Evolutionary conservation across 1,284 basidiomycete genomes (phyloP).

Genomic region (Ceratorhiza oryzae-sativae): DNA sequence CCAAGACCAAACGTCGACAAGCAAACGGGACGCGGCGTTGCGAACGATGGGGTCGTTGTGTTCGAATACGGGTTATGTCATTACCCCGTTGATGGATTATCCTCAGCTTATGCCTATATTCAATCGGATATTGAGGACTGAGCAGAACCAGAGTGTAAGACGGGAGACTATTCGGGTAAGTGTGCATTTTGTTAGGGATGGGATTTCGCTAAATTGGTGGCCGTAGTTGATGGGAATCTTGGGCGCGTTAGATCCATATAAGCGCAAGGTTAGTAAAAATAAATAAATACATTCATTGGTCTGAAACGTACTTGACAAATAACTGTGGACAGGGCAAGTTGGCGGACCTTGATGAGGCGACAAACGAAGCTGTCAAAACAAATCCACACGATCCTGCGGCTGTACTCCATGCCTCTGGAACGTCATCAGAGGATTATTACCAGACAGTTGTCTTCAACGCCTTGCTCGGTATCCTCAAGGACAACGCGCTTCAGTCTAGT

Average conservation of each 20-base stretch:
- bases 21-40: constrained; percentile 92
- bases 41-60: constrained; percentile 95
- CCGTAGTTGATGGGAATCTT: constrained; percentile 81
- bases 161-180: constrained; percentile 83
- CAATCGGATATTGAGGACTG: constrained; percentile 86
- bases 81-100: constrained; percentile 89
- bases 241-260: constrained; percentile 97
- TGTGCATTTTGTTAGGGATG: neutral
- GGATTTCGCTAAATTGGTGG: neutral
- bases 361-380: constrained; percentile 67
- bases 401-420: constrained; percentile 57
- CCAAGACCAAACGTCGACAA: constrained; percentile 79
- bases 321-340: constrained; percentile 62
- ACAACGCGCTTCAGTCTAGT: constrained; percentile 82
- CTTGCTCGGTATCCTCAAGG: constrained; percentile 87
- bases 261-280: constrained; percentile 74
- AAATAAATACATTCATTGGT: neutral
- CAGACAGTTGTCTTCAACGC: constrained; percentile 95
- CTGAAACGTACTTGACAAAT: neutral
- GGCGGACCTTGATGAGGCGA: constrained; percentile 69
- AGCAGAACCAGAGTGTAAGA: constrained; percentile 76
- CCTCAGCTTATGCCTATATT: constrained; percentile 89
- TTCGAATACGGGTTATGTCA: constrained; percentile 95
- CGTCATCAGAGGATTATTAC: constrained; percentile 90
- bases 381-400: constrained; percentile 61